phyloP scores from a whole-genome alignment of 139 green algal species.

The Zygnema cylindricum region DNA sequence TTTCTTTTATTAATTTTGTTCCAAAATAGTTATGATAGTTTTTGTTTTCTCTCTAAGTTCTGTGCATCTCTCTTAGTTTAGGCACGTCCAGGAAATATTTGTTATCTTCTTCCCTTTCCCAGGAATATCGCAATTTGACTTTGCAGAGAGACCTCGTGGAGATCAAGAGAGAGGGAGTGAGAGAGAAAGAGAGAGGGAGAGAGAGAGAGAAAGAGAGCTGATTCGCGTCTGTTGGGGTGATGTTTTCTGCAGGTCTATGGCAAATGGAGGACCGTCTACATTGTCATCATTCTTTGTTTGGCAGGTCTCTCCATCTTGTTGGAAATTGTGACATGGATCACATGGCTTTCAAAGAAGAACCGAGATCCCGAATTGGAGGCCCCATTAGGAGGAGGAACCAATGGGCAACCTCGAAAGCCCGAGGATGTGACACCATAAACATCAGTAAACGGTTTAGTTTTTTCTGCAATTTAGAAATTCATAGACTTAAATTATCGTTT shows the following conservation, averaged over 20 bases:
- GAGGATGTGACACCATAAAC: no score
- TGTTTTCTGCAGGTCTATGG: conserved; percentile 4
- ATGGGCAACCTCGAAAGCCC: no score
- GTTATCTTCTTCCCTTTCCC: neutral
- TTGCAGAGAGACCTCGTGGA: no score
- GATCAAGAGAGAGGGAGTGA: neutral
- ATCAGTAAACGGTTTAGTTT: no score
- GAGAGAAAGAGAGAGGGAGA: neutral
- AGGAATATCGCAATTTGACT: neutral
- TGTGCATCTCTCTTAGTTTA: neutral
- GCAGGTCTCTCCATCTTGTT: neutral
- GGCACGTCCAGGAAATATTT: neutral
- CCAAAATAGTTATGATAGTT: neutral
- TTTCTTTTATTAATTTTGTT: no score
- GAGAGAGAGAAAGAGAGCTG: neutral
- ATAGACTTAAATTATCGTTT: no score
- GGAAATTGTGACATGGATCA: neutral
- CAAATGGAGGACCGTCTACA: conserved; percentile 22
- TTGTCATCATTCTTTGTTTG: neutral
- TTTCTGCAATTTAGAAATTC: no score
- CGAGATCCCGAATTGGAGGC: no score
- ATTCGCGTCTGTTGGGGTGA: neutral
- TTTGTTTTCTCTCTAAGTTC: neutral
- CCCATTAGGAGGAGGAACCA: conserved; percentile 59
- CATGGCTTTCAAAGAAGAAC: no score